Evolutionary conservation across 345 rosid species (phyloP), one percentile per base, ranked within the genome.

Genomic region (Draba incana): DNA sequence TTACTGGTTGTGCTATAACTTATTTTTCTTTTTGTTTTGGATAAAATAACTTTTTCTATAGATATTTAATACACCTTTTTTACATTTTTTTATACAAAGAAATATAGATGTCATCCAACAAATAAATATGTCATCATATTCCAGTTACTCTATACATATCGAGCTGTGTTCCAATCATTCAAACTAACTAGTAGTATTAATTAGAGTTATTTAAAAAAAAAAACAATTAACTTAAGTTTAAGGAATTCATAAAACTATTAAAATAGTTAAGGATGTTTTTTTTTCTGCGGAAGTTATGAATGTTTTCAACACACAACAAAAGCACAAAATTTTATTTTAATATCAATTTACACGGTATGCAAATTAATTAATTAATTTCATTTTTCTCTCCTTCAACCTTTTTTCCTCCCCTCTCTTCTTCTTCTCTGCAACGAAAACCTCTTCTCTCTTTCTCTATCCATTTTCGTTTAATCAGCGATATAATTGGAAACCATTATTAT

Each of bases 401-500:
- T 11, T 24, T 28, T 62, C 58, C 48, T 12, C 6, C 4, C 4
- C 16, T 25, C 33, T 20, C 20, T 20, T 46, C 66, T 10, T 38
- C 14, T 49, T 13, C 66, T 69, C 66, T 59, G 58, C 74, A 69
- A 69, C 74, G 9, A 49, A 59, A 39, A 49, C 66, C 35, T 47
- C 28, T 10, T 8, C 0, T 43, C 57, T 49, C 8, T 50, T 35
- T 3, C 30, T 7, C 10, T 47, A 5, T 20, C 14, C 58, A 3
- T 3, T 37, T 37, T 45, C 8, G 69, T 46, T 46, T 45, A 35
- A 71, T 62, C 27, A 42, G 53, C 54, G 37, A 13, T 38, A 5
- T 0, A 30, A 51, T 42, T 13, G n/a, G 48, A 42, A 31, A 38
- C 16, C 6, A 48, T 12, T 31, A 31, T 5, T 31, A 9, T 2